These are phyloP conservation scores for Amauroascus verrucosus DNA, from an alignment of 2,329 filamentous ascomycete genomes.

Conservation along the genomic window DNA sequence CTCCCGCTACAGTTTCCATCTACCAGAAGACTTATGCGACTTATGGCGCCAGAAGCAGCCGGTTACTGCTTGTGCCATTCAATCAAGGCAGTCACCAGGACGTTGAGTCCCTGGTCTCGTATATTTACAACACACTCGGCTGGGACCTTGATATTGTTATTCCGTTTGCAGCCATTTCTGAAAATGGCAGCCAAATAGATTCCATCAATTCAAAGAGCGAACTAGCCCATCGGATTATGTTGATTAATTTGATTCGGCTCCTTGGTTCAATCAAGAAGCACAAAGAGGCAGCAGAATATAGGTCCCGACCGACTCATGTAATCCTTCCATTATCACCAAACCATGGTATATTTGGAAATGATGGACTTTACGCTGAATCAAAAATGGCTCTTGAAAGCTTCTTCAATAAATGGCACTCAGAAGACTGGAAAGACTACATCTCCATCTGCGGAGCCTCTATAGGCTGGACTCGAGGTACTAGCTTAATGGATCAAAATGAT, in stretches of 20 bases:
- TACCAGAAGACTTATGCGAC: not conserved
- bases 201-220: not conserved
- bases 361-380: not conserved
- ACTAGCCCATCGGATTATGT: not conserved
- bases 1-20: not conserved
- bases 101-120: not conserved
- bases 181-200: not conserved
- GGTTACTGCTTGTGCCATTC: not conserved
- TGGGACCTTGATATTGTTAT: not conserved
- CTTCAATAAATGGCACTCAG: not conserved
- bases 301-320: not conserved
- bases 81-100: not conserved
- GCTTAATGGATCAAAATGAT: not conserved
- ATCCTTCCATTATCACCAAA: not conserved
- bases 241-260: not conserved
- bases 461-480: not conserved
- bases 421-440: not conserved
- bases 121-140: not conserved
- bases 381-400: not conserved
- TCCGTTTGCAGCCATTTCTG: not conserved
- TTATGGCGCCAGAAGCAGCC: not conserved
- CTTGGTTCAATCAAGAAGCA: not conserved
- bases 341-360: not conserved
- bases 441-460: not conserved
- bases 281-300: not conserved